Evolutionary conservation across 345 rosid species (phyloP).

Genomic region (Rhodamnia argentea): DNA sequence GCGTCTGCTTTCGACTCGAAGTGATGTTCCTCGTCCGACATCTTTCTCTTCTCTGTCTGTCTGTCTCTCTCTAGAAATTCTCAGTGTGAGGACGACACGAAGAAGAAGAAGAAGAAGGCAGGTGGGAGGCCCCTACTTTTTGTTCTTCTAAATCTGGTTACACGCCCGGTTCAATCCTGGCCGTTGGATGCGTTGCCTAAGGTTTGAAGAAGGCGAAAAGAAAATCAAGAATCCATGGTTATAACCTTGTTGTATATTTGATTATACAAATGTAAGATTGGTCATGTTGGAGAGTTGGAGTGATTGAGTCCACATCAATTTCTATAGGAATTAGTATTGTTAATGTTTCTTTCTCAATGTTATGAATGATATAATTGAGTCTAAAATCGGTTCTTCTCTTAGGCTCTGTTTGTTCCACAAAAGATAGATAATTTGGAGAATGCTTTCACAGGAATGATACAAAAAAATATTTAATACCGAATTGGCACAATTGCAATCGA

Average conservation of each 20-base stretch:
- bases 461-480: too few relatives aligned
- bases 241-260: too few relatives aligned
- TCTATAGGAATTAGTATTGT: not conserved
- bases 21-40: conserved; percentile 68
- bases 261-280: not conserved
- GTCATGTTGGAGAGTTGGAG: not conserved
- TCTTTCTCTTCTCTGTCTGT: too few relatives aligned
- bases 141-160: not conserved
- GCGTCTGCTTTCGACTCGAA: conserved; percentile 58
- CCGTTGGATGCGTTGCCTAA: not conserved
- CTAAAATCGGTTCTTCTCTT: not conserved
- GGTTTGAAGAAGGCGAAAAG: not conserved
- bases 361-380: not conserved
- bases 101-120: not conserved
- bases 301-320: not conserved
- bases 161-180: not conserved
- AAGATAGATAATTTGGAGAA: too few relatives aligned
- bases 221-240: not conserved
- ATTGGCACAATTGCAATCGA: too few relatives aligned
- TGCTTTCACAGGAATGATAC: too few relatives aligned
- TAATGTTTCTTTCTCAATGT: not conserved
- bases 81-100: not conserved
- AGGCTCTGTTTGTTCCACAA: too few relatives aligned
- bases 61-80: not conserved
- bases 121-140: not conserved